Conservation (phyloP, 352 stramenopile genomes). For the Phytophthora multivora region DNA sequence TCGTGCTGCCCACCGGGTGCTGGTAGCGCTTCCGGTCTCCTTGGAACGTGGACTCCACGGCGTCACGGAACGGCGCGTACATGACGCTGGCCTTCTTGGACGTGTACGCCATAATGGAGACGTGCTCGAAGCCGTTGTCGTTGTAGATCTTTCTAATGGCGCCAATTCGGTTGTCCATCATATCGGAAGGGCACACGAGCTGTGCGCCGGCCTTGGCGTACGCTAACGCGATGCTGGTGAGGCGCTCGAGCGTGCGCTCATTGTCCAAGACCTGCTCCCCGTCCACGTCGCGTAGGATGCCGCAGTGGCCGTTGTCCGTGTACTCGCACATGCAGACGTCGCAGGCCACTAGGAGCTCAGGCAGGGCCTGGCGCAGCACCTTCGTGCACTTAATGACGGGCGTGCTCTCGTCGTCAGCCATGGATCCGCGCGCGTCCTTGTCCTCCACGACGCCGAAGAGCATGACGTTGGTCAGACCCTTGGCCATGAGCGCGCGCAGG, state of each 20-base stretch:
- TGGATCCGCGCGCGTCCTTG: slow-evolving; percentile 78
- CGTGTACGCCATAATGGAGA: slow-evolving; percentile 99
- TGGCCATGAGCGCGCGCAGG: slow-evolving; percentile 66
- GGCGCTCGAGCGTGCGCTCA: slow-evolving; percentile 94
- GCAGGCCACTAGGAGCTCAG: slow-evolving; percentile 82
- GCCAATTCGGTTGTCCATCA: slow-evolving; percentile 98
- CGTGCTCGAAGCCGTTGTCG: slow-evolving; percentile 96
- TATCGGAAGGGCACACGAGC: slow-evolving; percentile 97
- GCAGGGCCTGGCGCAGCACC: slow-evolving; percentile 64
- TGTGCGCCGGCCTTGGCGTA: slow-evolving; percentile 97
- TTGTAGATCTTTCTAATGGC: slow-evolving; percentile 96
- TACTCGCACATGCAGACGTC: slow-evolving; percentile 93
- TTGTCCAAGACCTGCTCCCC: slow-evolving; percentile 97
- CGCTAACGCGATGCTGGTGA: slow-evolving; percentile 94
- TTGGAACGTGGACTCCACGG: slow-evolving; percentile 96
- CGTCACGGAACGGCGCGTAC: slow-evolving; percentile 97
- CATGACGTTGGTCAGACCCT: slow-evolving; percentile 87
- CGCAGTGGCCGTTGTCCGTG: slow-evolving; percentile 90
- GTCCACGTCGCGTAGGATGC: slow-evolving; percentile 86
- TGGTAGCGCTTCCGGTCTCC: slow-evolving; percentile 98
- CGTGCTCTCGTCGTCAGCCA: slow-evolving; percentile 76
- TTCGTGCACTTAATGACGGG: slow-evolving; percentile 79
- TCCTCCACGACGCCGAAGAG: slow-evolving; percentile 88
- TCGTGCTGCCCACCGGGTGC: slow-evolving; percentile 87
- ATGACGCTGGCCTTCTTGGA: slow-evolving; percentile 97